Evolutionary conservation across 441 rosid species (phyloP).

Genomic region (Populus hybrid): DNA sequence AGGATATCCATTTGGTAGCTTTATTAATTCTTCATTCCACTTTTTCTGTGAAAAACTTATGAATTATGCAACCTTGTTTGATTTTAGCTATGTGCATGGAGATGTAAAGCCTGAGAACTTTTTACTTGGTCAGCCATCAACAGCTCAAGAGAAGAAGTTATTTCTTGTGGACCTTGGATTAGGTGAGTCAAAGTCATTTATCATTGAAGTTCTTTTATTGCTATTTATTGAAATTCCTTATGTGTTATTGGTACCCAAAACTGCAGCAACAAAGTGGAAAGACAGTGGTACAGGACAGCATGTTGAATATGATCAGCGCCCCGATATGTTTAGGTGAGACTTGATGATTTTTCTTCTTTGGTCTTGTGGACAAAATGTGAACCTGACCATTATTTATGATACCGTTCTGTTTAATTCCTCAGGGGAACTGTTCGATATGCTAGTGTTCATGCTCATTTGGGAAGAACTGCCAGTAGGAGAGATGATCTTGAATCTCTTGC

Average conservation of each 20-base stretch:
- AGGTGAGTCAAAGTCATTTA: conserved; percentile 39
- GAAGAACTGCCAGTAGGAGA: conserved; percentile 96
- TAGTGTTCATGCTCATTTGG: conserved; percentile 96
- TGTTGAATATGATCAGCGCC: conserved; percentile 97
- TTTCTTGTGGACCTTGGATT: conserved; percentile 96
- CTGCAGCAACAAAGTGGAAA: conserved; percentile 96
- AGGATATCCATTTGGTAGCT: background rate
- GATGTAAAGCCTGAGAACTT: conserved; percentile 99
- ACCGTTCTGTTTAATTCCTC: conserved; percentile 12
- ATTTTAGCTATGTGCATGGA: conserved; percentile 92
- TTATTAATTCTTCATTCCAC: conserved; percentile 11
- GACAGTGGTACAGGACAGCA: conserved; percentile 74
- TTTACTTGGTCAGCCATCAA: conserved; percentile 93
- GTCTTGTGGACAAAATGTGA: conserved; percentile 1
- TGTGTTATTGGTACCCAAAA: conserved; percentile 12
- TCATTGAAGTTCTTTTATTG: background rate
- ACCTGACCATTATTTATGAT: conserved; percentile 11
- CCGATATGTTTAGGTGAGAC: conserved; percentile 94
- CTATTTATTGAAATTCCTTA: conserved; percentile 8
- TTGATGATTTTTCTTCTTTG: conserved; percentile 7
- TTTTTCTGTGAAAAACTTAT: conserved; percentile 6
- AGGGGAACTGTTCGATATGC: conserved; percentile 98
- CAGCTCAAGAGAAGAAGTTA: conserved; percentile 89
- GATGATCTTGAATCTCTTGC: conserved; percentile 99
- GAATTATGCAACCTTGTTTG: conserved; percentile 11